phyloP scores from a whole-genome alignment of 2,329 filamentous ascomycete genomes.

The Fusarium cicatricum region DNA sequence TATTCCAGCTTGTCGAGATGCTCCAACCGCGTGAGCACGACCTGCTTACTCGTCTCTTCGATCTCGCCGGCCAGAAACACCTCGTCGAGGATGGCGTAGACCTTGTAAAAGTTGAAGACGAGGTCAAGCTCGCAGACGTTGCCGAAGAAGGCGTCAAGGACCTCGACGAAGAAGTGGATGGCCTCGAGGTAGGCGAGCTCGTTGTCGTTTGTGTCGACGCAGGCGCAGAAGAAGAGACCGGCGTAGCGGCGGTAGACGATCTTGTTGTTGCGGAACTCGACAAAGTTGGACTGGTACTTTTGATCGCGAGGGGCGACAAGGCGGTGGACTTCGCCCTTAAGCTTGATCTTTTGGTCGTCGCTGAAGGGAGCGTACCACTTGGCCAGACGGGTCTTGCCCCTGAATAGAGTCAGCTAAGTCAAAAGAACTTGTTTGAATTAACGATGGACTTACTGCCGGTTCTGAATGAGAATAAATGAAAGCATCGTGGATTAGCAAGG shows the following conservation, averaged over 20 bases:
- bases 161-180: conserved; percentile 99
- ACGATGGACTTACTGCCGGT: conserved; percentile 72
- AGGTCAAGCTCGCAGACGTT: conserved; percentile 99
- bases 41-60: conserved; percentile 98
- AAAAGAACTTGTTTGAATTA: neutral
- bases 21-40: conserved; percentile 91
- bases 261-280: conserved; percentile 94
- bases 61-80: conserved; percentile 98
- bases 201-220: conserved; percentile 98
- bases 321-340: conserved; percentile 98
- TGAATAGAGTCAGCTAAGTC: conserved; percentile 47
- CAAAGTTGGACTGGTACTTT: conserved; percentile 99
- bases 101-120: conserved; percentile 83
- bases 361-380: conserved; percentile 99
- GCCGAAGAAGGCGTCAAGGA: conserved; percentile 97
- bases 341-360: conserved; percentile 98
- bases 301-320: conserved; percentile 97
- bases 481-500: conserved; percentile 58
- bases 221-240: conserved; percentile 98
- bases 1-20: conserved; percentile 96
- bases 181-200: conserved; percentile 96
- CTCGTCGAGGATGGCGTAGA: conserved; percentile 98
- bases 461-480: conserved; percentile 90
- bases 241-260: conserved; percentile 98
- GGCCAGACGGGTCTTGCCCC: conserved; percentile 96